Conservation (phyloP, 2,329 filamentous ascomycete species). For the Xylaria sp. region DNA sequence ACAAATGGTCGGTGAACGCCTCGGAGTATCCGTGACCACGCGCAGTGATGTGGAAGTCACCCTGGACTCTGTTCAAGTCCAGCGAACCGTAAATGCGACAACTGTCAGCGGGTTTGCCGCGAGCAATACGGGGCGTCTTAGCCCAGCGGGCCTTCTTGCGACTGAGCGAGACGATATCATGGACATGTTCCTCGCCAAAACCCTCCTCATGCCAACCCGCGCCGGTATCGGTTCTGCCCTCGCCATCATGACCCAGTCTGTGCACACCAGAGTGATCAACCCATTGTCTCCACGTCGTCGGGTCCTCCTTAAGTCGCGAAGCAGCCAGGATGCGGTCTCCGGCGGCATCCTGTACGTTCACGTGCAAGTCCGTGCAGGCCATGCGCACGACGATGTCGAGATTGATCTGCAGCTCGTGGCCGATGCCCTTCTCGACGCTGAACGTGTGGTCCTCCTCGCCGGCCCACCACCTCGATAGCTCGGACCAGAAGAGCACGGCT, state of each 20-base stretch:
- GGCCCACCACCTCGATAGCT: constrained; percentile 76
- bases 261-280: constrained; percentile 63
- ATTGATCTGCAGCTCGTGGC: constrained; percentile 87
- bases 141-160: constrained; percentile 60
- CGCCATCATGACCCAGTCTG: constrained; percentile 49
- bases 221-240: constrained; percentile 52
- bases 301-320: constrained; percentile 65
- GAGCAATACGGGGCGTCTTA: constrained; percentile 67
- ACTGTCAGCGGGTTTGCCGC: constrained; percentile 52
- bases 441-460: constrained; percentile 86
- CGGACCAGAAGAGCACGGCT: constrained; percentile 67
- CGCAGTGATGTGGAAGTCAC: constrained; percentile 96
- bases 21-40: constrained; percentile 92
- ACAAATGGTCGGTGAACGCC: constrained; percentile 61
- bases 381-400: constrained; percentile 89
- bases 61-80: constrained; percentile 93
- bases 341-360: constrained; percentile 94
- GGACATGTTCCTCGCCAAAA: constrained; percentile 76
- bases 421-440: constrained; percentile 85
- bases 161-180: constrained; percentile 76
- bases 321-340: constrained; percentile 87
- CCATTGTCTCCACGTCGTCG: constrained; percentile 80
- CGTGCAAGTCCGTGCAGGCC: constrained; percentile 79
- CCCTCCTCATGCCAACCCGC: constrained; percentile 62
- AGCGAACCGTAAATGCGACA: constrained; percentile 88